phyloP scores from a whole-genome alignment of 306 rosid genomes.

The Leucaena leucocephala region DNA sequence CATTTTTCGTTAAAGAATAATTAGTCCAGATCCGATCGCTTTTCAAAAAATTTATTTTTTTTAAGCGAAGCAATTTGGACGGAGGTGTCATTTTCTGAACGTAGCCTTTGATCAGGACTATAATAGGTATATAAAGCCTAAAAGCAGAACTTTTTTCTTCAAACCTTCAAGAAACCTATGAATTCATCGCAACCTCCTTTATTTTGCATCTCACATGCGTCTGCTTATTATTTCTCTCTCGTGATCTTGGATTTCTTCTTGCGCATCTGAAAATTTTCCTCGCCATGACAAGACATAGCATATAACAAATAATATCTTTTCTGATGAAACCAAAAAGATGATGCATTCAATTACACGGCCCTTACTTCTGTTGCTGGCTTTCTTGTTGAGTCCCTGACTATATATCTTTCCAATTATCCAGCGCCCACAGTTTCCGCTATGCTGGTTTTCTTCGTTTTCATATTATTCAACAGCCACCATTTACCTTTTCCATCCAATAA shows the following conservation, averaged over 20 bases:
- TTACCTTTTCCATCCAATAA: not conserved
- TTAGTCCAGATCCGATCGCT: not conserved
- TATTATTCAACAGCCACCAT: not conserved
- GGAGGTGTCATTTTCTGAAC: not conserved
- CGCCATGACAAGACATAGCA: not conserved
- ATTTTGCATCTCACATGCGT: slow-evolving; percentile 37
- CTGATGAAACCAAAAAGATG: not conserved
- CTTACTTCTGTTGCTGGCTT: slow-evolving; percentile 15
- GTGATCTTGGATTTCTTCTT: slow-evolving; percentile 40
- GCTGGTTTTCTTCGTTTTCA: not conserved
- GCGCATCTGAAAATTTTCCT: not conserved
- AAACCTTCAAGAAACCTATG: slow-evolving; percentile 44
- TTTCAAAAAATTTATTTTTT: no score
- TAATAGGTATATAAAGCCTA: not conserved
- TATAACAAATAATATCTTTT: not conserved
- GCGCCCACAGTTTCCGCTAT: not conserved
- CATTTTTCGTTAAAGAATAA: not conserved
- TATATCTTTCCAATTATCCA: not conserved
- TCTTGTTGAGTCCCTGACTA: not conserved
- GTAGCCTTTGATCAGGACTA: not conserved
- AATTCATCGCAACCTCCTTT: not conserved
- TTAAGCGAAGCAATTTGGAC: not conserved
- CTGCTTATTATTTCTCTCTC: slow-evolving; percentile 27
- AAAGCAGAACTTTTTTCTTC: slow-evolving; percentile 22
- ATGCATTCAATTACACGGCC: not conserved